Base-by-base conservation (phyloP, 1,284 basidiomycete species). In the Rhodotorula sp. region DNA sequence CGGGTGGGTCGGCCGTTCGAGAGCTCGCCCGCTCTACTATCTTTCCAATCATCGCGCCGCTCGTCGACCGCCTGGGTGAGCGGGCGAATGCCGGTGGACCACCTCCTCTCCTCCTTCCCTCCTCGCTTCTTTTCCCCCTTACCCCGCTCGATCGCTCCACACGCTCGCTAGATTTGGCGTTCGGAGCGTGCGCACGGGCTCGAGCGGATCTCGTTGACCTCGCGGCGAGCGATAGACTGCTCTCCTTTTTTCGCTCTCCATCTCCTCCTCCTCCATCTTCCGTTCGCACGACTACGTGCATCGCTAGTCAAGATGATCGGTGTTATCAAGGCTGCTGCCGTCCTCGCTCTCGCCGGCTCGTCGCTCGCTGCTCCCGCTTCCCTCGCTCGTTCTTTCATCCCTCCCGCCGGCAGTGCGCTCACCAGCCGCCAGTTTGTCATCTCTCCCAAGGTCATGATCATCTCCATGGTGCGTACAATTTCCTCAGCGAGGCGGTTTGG, bases 381-480 rank as follows among this genome's bases (percentile, higher is more conserved):
- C 9, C 36, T 46, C 27, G 39, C 39, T 44, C 57, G 29, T 17
- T 46, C 44, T 10, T 11, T 27, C 34, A 24, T 10, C 51, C 24
- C 53, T 20, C 22, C 53, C 34, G 24, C 19, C 34, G 32, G 29
- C 9, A 51, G 27, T 32, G 39, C 51, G 17, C 54, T 58, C 46
- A 47, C 10, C 39, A 8, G 39, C 27, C 56, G 51, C 56, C 36
- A 59, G 39, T 34, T 62, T 22, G 19, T 61, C 32, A 30, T 77
- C 61, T 39, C 67, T 36, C 78, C 78, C 20, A 78, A 78, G 68
- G 77, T 79, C 62, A 72, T 79, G 74, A 74, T 79, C 60, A 67
- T 79, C 56, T 76, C 75, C 69, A 72, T 69, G 66, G 69, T 67
- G 39, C 20, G 64, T 48, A 10, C 11, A 24, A 24, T n/a, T 29